phyloP scores from a whole-genome alignment of 148 eudicot species.

The Nepenthes mirabilis region DNA sequence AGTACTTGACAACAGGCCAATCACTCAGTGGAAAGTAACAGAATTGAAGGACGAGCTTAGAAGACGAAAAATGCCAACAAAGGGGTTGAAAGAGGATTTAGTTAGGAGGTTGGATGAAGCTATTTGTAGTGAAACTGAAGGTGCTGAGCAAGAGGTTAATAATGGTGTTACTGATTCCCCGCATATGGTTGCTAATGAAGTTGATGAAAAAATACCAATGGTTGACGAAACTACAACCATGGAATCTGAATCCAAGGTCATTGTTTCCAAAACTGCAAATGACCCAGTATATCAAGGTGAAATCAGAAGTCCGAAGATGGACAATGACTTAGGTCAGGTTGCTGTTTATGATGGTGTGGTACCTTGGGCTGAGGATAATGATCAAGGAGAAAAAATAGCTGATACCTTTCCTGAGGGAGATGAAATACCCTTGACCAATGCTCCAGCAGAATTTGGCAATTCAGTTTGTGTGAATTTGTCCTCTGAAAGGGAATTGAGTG shows the following conservation, averaged over 20 bases:
- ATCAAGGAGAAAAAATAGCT: background rate
- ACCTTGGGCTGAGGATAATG: background rate
- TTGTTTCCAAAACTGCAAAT: background rate
- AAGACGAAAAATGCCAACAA: conserved; percentile 55
- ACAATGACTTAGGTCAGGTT: background rate
- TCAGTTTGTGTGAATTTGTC: background rate
- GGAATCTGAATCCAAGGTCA: background rate
- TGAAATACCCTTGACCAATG: background rate
- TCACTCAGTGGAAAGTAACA: conserved; percentile 85
- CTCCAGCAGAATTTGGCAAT: background rate
- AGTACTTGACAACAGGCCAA: conserved; percentile 58
- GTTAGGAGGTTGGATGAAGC: conserved; percentile 62
- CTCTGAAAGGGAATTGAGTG: background rate
- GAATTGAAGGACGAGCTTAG: conserved; percentile 91
- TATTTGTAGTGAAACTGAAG: conserved; percentile 42
- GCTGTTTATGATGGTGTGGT: background rate
- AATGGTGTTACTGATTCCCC: conserved; percentile 18
- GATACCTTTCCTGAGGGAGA: background rate
- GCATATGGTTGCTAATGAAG: conserved; percentile 12
- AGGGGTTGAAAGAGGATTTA: conserved; percentile 80
- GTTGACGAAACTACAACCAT: conserved; percentile 6
- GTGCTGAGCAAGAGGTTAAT: conserved; percentile 10
- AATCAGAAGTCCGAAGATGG: background rate
- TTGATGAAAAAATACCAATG: conserved; percentile 8
- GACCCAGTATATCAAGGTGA: background rate